phyloP scores from a whole-genome alignment of 495 filamentous ascomycete species.

The Xylaria grammica region DNA sequence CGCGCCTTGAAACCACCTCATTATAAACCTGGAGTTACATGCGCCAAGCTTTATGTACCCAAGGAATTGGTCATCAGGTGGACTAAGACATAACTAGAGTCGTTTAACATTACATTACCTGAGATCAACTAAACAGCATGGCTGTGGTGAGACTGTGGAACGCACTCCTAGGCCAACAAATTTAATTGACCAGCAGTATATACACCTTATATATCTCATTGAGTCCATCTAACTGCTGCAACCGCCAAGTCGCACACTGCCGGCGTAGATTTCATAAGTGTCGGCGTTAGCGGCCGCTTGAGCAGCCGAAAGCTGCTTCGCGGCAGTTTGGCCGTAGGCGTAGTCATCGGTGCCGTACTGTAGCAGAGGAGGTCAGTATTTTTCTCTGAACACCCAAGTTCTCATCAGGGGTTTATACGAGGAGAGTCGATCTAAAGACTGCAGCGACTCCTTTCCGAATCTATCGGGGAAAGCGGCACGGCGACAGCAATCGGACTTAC shows the following conservation, averaged over 20 bases:
- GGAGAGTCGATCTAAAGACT: not conserved
- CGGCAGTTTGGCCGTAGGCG: constrained; percentile 30
- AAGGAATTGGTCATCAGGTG: no score
- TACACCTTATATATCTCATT: constrained; percentile 30
- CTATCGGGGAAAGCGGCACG: not conserved
- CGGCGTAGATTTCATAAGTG: constrained; percentile 39
- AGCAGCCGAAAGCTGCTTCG: constrained; percentile 26
- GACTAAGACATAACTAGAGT: no score
- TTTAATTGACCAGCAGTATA: constrained; percentile 24
- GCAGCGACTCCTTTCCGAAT: not conserved
- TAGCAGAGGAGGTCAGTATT: not conserved
- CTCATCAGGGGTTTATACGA: not conserved
- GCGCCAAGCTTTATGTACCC: no score
- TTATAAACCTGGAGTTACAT: no score
- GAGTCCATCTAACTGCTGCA: constrained; percentile 23
- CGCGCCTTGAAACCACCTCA: no score
- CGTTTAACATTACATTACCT: no score
- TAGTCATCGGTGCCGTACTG: constrained; percentile 35
- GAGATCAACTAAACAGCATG: no score
- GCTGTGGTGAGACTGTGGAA: no score
- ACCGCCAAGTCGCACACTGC: constrained; percentile 35
- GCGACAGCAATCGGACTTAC: not conserved
- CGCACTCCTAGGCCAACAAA: not conserved
- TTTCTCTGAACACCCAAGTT: not conserved
- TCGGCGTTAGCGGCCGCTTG: constrained; percentile 36